Base-by-base conservation (phyloP, 139 green algal genomes). In the Nannochloris sp. region DNA sequence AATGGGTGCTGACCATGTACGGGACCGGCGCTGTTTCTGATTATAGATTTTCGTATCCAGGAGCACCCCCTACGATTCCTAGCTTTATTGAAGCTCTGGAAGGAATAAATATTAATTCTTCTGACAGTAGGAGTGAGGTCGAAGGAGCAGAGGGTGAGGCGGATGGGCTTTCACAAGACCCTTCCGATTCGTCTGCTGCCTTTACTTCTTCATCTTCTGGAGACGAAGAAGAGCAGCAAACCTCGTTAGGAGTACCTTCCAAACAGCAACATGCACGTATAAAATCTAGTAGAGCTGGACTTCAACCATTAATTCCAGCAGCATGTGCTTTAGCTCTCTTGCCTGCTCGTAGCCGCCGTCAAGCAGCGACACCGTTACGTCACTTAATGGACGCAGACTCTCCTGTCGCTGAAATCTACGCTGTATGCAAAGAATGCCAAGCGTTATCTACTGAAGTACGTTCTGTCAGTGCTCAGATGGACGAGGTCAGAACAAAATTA, bases 1-100 rank as follows among this genome's bases (percentile, higher is more conserved):
- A 83, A 48, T 95, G 87, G 87, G 74, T 89, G 39, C 59, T 95
- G 60, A 39, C 73, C 58, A 95, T 93, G 87, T 95, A 92, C 61
- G 47, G 74, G 29, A 19, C 48, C 46, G 74, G 73, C 2, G 58
- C 70, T 29, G 84, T 84, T 61, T 64, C 68, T 0, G 77, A 93
- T 73, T 93, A 90, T 69, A 54, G 85, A 23, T 90, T 67, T 38
- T 64, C 35, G 10, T 83, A 86, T 55, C 67, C 77, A 19, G 33
- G 53, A 13, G 24, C 46, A 7, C 39, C 59, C 0, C 77, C 80
- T 9, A 32, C 30, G 2, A 24, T 70, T 3, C 5, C 38, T 2
- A 51, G 72, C 5, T 55, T 88, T 8, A 1, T 68, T 36, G 7
- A 31, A 3, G 39, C 45, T 4, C 37, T 80, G 36, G 54, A 32